Percentiles rank a stretch among this genome's conserved stretches.
phyloP scores from a whole-genome alignment of 768 basidiomycete genomes.

The Melanogaster broomeanus region DNA sequence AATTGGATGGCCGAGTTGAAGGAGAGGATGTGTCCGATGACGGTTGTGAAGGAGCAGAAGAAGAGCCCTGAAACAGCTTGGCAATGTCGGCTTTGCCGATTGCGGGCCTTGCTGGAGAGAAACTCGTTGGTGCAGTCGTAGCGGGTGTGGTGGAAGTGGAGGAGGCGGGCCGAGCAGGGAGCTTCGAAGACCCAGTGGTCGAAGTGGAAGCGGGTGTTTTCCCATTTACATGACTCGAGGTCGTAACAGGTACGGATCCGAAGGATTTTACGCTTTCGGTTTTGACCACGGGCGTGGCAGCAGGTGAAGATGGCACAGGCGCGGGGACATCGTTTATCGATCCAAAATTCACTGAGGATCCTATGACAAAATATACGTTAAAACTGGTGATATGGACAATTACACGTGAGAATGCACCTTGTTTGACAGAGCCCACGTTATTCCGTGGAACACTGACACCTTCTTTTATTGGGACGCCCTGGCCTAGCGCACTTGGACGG shows the following conservation, averaged over 20 bases:
- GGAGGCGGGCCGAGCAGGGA: slow-evolving; percentile 27
- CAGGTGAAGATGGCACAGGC: slow-evolving; percentile 82
- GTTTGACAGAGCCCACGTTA: slow-evolving; percentile 64
- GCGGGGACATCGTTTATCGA: slow-evolving; percentile 82
- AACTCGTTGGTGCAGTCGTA: slow-evolving; percentile 35
- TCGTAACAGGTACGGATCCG: slow-evolving; percentile 68
- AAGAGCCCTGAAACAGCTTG: slow-evolving; percentile 41
- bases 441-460: slow-evolving; percentile 72
- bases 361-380: slow-evolving; percentile 33
- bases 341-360: slow-evolving; percentile 81
- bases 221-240: slow-evolving; percentile 57
- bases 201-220: slow-evolving; percentile 53
- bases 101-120: slow-evolving; percentile 34
- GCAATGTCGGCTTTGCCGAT: slow-evolving; percentile 40
- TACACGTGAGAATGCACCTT: slow-evolving; percentile 47
- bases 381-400: background rate
- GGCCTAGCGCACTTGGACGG: slow-evolving; percentile 73
- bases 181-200: slow-evolving; percentile 38
- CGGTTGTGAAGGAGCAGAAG: slow-evolving; percentile 46
- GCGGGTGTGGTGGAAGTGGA: slow-evolving; percentile 31
- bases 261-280: slow-evolving; percentile 79
- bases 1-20: slow-evolving; percentile 51
- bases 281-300: slow-evolving; percentile 62
- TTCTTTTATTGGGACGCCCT: slow-evolving; percentile 76
- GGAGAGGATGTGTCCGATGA: slow-evolving; percentile 60